Base-by-base conservation (phyloP, 768 basidiomycete species). In the Tephrocybe rancida region DNA sequence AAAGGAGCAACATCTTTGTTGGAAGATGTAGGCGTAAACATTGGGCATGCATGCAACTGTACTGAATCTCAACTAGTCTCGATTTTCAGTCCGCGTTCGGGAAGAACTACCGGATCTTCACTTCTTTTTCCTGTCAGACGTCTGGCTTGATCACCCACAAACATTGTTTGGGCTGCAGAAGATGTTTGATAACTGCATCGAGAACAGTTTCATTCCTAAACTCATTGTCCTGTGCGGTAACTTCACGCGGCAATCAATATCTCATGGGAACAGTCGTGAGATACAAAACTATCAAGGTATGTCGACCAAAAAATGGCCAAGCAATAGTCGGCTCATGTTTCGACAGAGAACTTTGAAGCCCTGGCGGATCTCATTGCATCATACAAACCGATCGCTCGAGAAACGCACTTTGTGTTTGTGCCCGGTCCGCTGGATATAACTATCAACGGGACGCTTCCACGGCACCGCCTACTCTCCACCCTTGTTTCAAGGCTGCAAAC, bases 121-220 rank as follows among this genome's bases (percentile, higher is more conserved):
- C 47, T 94, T 98, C 74, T 93, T 97, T 70, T 85, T 97, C 63
- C 77, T 98, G 34, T 98, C 97, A 0, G 97, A 99, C 67, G 87
- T 98, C 2, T 95, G 94, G 90, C 78, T 99, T 21, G 96, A 99
- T 70, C 85, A 92, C 58, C 86, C 92, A 0, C 82, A 87, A 53
- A 94, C 93, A 1, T 70, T 98, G 3, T 67, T 75, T 4, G 93
- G 92, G 3, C 77, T 99, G 11, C 82, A 84, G 55, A 87, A 87
- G 62, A 84, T 98, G 73, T 89, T 98, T 57, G 90, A 95, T 59
- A 89, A 93, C 61, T 93, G 92, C 59, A 84, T 92, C 42, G 93
- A 94, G 57, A 90, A 85, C 53, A 85, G 76, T 53, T 94, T 89
- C 69, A 87, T 95, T 53, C 97, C 97, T 0, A 89, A 87, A 62